Conservation (phyloP, 2,329 filamentous ascomycete species). For the Teratosphaeria gauchensis region DNA sequence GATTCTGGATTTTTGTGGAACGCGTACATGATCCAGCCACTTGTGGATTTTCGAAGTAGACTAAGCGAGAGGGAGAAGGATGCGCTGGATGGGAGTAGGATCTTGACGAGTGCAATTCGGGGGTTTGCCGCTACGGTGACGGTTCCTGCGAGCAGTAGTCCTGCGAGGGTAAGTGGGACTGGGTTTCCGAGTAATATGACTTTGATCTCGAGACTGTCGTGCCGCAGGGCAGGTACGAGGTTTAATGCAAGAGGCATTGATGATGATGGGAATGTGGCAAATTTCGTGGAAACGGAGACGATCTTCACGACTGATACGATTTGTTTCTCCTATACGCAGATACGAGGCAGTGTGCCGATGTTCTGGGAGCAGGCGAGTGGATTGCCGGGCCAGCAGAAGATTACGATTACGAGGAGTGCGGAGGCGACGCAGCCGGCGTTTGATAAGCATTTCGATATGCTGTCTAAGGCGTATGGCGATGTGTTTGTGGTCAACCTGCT, state of each 20-base stretch:
- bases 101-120: slow-evolving; percentile 86
- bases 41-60: slow-evolving; percentile 79
- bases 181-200: slow-evolving; percentile 78
- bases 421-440: slow-evolving; percentile 93
- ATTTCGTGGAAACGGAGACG: slow-evolving; percentile 97
- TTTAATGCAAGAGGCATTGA: slow-evolving; percentile 98
- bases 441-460: slow-evolving; percentile 83
- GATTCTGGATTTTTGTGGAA: slow-evolving; percentile 96
- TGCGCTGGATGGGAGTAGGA: slow-evolving; percentile 73
- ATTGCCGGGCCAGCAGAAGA: slow-evolving; percentile 88
- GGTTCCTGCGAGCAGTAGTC: slow-evolving; percentile 66
- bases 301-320: slow-evolving; percentile 73
- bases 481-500: slow-evolving; percentile 89
- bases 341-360: slow-evolving; percentile 83
- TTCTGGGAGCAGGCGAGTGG: slow-evolving; percentile 96
- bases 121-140: slow-evolving; percentile 84
- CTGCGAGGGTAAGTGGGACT: slow-evolving; percentile 54
- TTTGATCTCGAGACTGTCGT: slow-evolving; percentile 84
- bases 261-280: slow-evolving; percentile 93
- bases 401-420: slow-evolving; percentile 74
- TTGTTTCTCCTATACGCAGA: slow-evolving; percentile 87
- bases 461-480: slow-evolving; percentile 78
- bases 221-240: slow-evolving; percentile 78
- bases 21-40: slow-evolving; percentile 91
- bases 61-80: slow-evolving; percentile 65